phyloP scores from a whole-genome alignment of 768 basidiomycete genomes.

The Boletellus sp. region DNA sequence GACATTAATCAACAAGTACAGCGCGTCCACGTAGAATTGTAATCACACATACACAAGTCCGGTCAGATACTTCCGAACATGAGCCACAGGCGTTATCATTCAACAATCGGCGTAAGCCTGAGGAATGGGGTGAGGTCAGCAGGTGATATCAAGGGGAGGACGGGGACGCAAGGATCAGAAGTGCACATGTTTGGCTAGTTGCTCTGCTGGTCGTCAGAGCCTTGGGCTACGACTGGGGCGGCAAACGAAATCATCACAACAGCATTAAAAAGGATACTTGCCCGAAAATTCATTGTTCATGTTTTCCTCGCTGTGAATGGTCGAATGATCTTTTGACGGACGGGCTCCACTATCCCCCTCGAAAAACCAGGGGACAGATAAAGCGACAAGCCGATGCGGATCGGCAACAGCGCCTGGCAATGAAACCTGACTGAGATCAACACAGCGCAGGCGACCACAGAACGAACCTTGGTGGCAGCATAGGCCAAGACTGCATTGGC shows the following conservation, averaged over 20 bases:
- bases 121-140: conserved; percentile 10
- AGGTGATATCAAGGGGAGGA: background rate
- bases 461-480: conserved; percentile 66
- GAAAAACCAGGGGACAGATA: conserved; percentile 75
- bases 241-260: conserved; percentile 62
- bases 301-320: conserved; percentile 12
- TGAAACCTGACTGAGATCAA: background rate
- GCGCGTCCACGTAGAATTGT: background rate
- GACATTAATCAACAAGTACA: conserved; percentile 45
- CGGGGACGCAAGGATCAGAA: conserved; percentile 41
- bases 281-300: conserved; percentile 7
- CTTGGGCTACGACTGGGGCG: conserved; percentile 69
- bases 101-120: background rate
- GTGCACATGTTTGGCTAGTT: conserved; percentile 65
- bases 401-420: conserved; percentile 64
- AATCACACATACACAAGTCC: background rate
- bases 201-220: conserved; percentile 67
- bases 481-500: conserved; percentile 84
- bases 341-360: conserved; percentile 59
- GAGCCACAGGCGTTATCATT: no score
- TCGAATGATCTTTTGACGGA: conserved; percentile 34
- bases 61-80: background rate
- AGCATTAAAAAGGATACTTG: conserved; percentile 25
- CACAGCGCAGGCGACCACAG: background rate
- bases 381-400: conserved; percentile 67